Conservation (phyloP, 169 alveolate species). For the Neospora caninum region DNA sequence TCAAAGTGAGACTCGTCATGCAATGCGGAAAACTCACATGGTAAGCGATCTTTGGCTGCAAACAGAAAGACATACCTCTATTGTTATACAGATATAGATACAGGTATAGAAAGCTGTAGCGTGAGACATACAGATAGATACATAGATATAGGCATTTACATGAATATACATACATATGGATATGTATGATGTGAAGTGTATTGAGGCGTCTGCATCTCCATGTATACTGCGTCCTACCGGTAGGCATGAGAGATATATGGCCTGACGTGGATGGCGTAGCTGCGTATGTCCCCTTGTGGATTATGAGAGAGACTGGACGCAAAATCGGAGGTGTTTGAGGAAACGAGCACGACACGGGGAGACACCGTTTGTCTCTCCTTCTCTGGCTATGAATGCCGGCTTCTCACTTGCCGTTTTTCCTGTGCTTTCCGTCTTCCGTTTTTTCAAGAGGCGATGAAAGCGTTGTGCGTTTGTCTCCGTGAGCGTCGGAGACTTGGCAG, state of each 20-base stretch:
- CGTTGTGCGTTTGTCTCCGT: too few relatives aligned
- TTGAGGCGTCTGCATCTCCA: background rate
- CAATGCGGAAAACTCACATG: background rate
- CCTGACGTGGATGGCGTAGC: too few relatives aligned
- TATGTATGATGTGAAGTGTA: background rate
- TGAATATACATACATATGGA: background rate
- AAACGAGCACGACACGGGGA: too few relatives aligned
- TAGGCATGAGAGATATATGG: too few relatives aligned
- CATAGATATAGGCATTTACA: background rate
- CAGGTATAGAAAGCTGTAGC: background rate
- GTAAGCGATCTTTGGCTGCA: background rate
- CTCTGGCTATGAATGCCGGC: too few relatives aligned
- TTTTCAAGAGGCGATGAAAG: too few relatives aligned
- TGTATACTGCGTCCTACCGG: background rate
- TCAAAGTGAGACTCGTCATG: background rate
- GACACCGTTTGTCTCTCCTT: too few relatives aligned
- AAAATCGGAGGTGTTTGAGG: too few relatives aligned
- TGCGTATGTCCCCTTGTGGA: background rate
- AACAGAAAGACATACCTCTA: too few relatives aligned
- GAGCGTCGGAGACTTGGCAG: too few relatives aligned
- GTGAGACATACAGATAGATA: background rate
- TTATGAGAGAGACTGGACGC: background rate
- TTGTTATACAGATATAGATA: background rate
- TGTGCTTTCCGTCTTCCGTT: too few relatives aligned
- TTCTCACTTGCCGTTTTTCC: too few relatives aligned